phyloP scores from a whole-genome alignment of 257 asterid species.

The Fraxinus cuspidata region DNA sequence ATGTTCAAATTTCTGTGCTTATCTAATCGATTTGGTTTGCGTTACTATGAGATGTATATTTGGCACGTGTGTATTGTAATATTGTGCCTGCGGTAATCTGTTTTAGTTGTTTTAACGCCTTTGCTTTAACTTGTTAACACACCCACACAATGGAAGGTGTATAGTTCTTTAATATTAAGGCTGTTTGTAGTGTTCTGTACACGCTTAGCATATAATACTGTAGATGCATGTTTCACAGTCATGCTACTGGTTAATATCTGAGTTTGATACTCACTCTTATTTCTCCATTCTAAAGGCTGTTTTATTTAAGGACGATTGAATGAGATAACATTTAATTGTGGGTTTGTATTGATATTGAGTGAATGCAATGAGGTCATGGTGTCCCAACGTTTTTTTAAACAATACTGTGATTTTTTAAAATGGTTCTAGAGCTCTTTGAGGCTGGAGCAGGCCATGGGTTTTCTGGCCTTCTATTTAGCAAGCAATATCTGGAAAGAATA shows the following conservation, averaged over 20 bases:
- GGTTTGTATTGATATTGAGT: background rate
- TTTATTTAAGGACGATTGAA: background rate
- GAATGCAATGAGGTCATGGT: background rate
- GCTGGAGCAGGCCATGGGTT: background rate
- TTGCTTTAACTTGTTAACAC: background rate
- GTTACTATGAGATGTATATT: background rate
- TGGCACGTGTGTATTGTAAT: background rate
- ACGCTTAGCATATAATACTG: background rate
- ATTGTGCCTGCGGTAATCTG: background rate
- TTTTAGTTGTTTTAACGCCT: background rate
- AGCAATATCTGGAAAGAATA: background rate
- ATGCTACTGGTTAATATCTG: background rate
- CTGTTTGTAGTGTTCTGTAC: background rate
- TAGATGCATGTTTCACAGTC: background rate
- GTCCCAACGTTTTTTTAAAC: background rate
- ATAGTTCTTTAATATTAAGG: background rate
- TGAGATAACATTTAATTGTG: background rate
- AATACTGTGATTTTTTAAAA: background rate
- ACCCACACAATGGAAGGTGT: background rate
- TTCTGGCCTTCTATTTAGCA: background rate
- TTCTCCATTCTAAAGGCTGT: background rate
- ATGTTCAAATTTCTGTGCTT: background rate
- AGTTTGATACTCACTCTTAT: background rate
- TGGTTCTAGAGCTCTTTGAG: background rate
- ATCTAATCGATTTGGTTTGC: background rate